Evolutionary conservation across 108 stramenopile genomes (phyloP), one percentile per base, ranked within the genome.

Genomic region (Parmales sp.): DNA sequence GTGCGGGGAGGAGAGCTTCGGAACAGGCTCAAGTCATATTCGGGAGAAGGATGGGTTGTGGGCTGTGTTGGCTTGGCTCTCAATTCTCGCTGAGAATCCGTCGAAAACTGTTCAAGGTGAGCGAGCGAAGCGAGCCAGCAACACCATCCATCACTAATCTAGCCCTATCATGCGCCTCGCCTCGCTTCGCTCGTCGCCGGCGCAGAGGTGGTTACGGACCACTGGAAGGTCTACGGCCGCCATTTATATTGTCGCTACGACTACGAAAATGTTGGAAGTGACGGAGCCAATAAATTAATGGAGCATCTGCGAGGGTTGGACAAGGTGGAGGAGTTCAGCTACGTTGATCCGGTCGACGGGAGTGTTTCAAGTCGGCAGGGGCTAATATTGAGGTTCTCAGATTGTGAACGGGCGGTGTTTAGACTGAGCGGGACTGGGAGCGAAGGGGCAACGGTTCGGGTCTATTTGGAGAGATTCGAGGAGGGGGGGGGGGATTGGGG

Each of bases 1-100:
- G 16, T 99, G 99, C 76, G 99, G 99, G 0, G 99, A 99, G 72
- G 99, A 99, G 82, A 92, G 90, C 25, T 99, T 99, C 74, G 99
- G 99, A 37, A 98, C 97, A 18, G 99, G 99, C 60, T 89, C 87
- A 39, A 92, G 95, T 76, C 99, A 99, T 71, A 87, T 99, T 44
- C 77, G 97, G 23, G 99, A 99, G 76, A 99, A 98, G 81, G 99
- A 99, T 82, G 99, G 99, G 64, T 77, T 98, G 63, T 99, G 96
- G 95, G 99, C 99, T 6, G 95, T 96, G 39, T 77, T 99, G 37
- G 92, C 96, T 6, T 99, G 99, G 99, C 80, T 99, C 71, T 92
- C 90, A 25, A 93, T 99, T 60, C 78, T 99, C 39, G 92, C 91
- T 34, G 83, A 88, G 72, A n/a, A n/a, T n/a, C n/a, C n/a, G n/a